Percentiles rank a stretch among this genome's conserved stretches.
These are phyloP conservation scores for Cytospora piceae DNA, from an alignment of 2,329 filamentous ascomycete genomes.

Conservation along the genomic window DNA sequence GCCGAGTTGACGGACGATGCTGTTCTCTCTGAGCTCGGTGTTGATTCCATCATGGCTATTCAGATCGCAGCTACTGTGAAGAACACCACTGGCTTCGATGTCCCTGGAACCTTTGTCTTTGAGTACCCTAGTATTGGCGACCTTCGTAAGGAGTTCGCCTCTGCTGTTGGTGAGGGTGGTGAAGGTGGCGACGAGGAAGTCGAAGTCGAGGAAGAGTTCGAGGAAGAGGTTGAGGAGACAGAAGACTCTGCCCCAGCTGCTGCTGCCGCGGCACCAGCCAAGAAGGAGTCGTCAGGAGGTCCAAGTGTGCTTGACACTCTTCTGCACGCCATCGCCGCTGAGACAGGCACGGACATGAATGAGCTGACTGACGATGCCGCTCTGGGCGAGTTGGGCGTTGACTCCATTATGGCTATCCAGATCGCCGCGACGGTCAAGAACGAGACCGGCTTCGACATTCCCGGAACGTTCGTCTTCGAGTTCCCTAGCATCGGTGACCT, in stretches of 20 bases:
- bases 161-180: conserved; percentile 4
- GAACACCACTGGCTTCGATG: conserved; percentile 30
- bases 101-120: conserved; percentile 33
- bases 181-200: conserved; percentile 4
- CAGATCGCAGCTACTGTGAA: conserved; percentile 34
- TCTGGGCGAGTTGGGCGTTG: conserved; percentile 35
- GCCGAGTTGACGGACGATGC: conserved; percentile 33
- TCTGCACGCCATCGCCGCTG: conserved; percentile 32
- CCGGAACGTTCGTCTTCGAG: conserved; percentile 32
- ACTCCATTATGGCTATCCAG: conserved; percentile 37
- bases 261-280: conserved; percentile 4
- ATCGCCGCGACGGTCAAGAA: conserved; percentile 34
- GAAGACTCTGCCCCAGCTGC: conserved; percentile 13
- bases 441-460: conserved; percentile 32
- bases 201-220: conserved; percentile 7
- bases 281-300: not conserved
- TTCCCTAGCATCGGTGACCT: conserved; percentile 33
- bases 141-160: conserved; percentile 31
- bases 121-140: conserved; percentile 32
- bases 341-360: conserved; percentile 32
- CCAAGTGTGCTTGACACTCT: conserved; percentile 21
- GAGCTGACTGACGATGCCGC: conserved; percentile 33
- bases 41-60: conserved; percentile 37
- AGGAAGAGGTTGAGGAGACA: conserved; percentile 17
- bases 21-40: conserved; percentile 34